Evolutionary conservation across 768 basidiomycete species (phyloP), one percentile per base, ranked within the genome.

Genomic region (Porphyrellus cyaneotinctus): DNA sequence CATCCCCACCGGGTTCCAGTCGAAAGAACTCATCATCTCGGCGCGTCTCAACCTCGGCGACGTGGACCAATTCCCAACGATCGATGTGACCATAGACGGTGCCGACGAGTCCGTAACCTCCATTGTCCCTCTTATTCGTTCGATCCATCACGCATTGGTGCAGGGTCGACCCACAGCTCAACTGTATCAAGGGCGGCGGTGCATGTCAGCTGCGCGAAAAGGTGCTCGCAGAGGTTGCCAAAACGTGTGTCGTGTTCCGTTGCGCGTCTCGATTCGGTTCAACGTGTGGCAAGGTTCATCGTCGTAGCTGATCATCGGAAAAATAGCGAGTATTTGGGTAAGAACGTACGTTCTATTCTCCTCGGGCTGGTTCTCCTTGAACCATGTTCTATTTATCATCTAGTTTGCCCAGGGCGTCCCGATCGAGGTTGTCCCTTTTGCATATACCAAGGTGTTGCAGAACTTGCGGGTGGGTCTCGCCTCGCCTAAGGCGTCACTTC

Each of bases 71-170:
- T 94, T 88, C 70, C 85, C 88, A 5, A 75, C 77, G 2, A 87
- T 98, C 49, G 97, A 99, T 63, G 91, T 98, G n/a, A 97, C 95
- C 1, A 83, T 99, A 38, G 97, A 99, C 65, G 95, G 95, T 39
- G 95, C 95, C 3, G 95, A 98, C 57, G 95, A 97, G 91, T 95
- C 59, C 58, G 90, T 70, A 2, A 9, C 39, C 1, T 47, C 15
- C 32, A 23, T 35, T 33, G 10, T 18, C 22, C 35, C 43, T 43
- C 14, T 7, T 42, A 12, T 24, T 18, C 23, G 18, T 10, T 28
- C 51, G 18, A 52, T 20, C 15, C 53, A 43, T 39, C 26, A 26
- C 2, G 24, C 23, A 30, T 36, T 6, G 6, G 42, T 41, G 28
- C 65, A 95, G 94, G 72, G 92, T 97, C 22, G 94, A 97, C 68